Conservation (phyloP, 176 grass and related monocot species). For the Ananas comosus region DNA sequence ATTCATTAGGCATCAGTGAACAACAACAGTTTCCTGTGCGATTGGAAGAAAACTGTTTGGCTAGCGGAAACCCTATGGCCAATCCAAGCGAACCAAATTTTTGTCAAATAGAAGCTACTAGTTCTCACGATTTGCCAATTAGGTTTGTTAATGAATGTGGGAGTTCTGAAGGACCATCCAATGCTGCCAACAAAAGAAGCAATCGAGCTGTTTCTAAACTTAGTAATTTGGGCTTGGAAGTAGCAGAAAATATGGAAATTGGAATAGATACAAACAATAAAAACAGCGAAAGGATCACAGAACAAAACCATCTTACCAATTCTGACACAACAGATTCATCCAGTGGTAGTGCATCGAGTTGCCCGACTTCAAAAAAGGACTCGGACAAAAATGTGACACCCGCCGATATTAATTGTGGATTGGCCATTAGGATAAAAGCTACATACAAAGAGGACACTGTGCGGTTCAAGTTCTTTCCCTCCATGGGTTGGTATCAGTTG, state of each 20-base stretch:
- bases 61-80: not conserved
- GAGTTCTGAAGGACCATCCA: not conserved
- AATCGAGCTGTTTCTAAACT: too few species aligned
- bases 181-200: not conserved
- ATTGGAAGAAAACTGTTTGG: not conserved
- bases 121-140: not conserved
- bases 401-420: not conserved
- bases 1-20: not conserved
- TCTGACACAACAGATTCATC: conserved; percentile 36
- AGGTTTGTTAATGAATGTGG: not conserved
- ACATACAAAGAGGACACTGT: conserved; percentile 35
- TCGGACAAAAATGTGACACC: not conserved
- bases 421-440: conserved; percentile 39
- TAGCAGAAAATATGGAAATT: not conserved
- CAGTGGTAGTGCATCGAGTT: conserved; percentile 29
- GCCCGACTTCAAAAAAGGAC: conserved; percentile 22
- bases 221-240: not conserved
- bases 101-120: not conserved
- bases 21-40: not conserved
- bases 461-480: conserved; percentile 38
- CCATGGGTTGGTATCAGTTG: conserved; percentile 25
- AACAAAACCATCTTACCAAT: conserved; percentile 19
- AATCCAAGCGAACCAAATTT: not conserved
- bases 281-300: not conserved
- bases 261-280: not conserved